These are phyloP conservation scores for Fusarium avenaceum DNA, from an alignment of 2,329 filamentous ascomycete species.

Conservation along the genomic window DNA sequence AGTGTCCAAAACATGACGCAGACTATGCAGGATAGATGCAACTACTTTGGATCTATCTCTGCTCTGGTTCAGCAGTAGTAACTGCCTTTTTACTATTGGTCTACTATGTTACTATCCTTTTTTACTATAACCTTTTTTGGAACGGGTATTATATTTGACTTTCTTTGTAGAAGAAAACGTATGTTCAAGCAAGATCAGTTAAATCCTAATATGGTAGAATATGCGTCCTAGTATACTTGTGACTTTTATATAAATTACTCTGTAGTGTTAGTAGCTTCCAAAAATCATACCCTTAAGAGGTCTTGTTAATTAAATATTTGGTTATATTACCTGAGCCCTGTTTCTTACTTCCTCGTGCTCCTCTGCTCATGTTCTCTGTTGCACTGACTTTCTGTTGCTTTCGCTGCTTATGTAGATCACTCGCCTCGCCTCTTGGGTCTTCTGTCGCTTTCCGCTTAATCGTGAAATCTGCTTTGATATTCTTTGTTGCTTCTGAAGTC, in stretches of 20 bases:
- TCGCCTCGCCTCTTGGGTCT: not conserved
- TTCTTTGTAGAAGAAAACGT: too few species aligned
- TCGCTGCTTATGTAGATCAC: not conserved
- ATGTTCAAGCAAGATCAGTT: too few species aligned
- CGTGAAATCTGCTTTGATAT: not conserved
- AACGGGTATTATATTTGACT: too few species aligned
- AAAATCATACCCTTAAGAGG: too few species aligned
- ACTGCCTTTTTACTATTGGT: not conserved
- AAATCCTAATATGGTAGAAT: too few species aligned
- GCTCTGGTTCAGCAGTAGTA: slow-evolving; percentile 26
- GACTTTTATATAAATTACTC: too few species aligned
- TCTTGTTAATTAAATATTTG: not conserved
- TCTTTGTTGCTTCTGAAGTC: not conserved
- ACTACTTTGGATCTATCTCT: slow-evolving; percentile 32
- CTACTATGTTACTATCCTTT: too few species aligned
- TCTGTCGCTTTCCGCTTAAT: not conserved
- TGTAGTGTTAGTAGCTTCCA: too few species aligned
- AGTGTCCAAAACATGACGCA: slow-evolving; percentile 55
- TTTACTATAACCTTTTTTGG: too few species aligned
- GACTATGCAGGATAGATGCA: slow-evolving; percentile 44
- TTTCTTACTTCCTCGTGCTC: not conserved
- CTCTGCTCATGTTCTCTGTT: not conserved
- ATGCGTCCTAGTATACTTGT: not conserved
- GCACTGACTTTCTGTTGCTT: not conserved
- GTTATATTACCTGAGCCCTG: not conserved